Conservation (phyloP, 2,329 filamentous ascomycete species). For the Aspergillus costaricaensis region DNA sequence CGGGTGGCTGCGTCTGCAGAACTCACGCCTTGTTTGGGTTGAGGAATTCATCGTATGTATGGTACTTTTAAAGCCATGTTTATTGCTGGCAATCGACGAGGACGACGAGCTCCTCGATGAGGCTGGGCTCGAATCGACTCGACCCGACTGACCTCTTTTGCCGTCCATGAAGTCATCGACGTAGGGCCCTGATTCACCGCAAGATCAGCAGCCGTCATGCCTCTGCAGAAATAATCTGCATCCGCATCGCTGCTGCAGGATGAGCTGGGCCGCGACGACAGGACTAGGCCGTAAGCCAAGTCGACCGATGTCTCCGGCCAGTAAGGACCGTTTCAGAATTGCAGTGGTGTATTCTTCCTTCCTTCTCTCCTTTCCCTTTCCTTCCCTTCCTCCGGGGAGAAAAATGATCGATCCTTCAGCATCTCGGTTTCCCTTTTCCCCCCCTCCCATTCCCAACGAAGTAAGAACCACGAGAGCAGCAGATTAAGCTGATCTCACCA, state of each 20-base stretch:
- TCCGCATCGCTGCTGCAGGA: not conserved
- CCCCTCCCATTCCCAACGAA: not conserved
- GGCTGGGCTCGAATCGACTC: not conserved
- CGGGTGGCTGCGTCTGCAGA: constrained; percentile 15
- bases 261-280: constrained; percentile 1
- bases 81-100: not conserved
- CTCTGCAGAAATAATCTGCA: constrained; percentile 2
- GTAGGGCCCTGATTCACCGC: constrained; percentile 2
- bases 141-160: not conserved
- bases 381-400: not conserved
- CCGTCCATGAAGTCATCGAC: not conserved
- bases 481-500: no score
- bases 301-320: not conserved
- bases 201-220: constrained; percentile 1
- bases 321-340: constrained; percentile 1
- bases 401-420: not conserved
- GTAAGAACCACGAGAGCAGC: no score
- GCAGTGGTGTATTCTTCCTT: not conserved
- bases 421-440: not conserved
- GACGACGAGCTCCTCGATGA: not conserved
- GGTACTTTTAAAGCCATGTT: not conserved
- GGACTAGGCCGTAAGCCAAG: not conserved
- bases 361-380: not conserved
- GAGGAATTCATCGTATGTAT: not conserved
- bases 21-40: not conserved